Conservation (phyloP, 208 protist genomes). For the Acanthamoeba castellanii region DNA sequence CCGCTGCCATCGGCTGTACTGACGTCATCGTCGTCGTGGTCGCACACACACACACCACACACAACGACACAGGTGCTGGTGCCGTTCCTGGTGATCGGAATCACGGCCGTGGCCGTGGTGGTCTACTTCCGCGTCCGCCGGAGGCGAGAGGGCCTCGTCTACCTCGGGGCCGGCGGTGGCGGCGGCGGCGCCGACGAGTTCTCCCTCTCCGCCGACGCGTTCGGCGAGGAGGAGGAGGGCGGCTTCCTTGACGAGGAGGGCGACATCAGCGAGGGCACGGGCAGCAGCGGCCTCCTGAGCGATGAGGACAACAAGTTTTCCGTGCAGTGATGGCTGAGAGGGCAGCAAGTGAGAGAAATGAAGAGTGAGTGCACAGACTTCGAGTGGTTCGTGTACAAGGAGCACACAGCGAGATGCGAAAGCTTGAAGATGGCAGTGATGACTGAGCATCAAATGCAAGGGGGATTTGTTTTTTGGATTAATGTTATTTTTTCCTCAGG, state of each 20-base stretch:
- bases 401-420: no score
- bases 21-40: background rate
- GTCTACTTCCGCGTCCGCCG: slow-evolving; percentile 5
- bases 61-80: slow-evolving; percentile 9
- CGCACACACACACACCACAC: background rate
- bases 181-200: background rate
- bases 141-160: background rate
- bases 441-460: background rate
- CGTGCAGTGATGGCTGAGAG: background rate
- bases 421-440: no score
- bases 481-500: background rate
- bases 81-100: slow-evolving; percentile 35
- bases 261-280: background rate
- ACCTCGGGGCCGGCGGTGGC: background rate
- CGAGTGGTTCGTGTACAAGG: no score
- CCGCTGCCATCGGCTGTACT: background rate
- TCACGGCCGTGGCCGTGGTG: background rate
- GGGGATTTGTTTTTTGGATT: background rate
- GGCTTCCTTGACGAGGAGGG: slow-evolving; percentile 54
- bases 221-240: slow-evolving; percentile 28
- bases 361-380: no score
- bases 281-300: background rate
- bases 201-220: background rate
- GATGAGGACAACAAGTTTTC: background rate
- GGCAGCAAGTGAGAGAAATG: no score